A percentile compares a stretch with the other conserved stretches of the same genome.
These are phyloP conservation scores for Gaeumannomyces sp. DNA, from an alignment of 2,329 filamentous ascomycete species.

Conservation along the genomic window DNA sequence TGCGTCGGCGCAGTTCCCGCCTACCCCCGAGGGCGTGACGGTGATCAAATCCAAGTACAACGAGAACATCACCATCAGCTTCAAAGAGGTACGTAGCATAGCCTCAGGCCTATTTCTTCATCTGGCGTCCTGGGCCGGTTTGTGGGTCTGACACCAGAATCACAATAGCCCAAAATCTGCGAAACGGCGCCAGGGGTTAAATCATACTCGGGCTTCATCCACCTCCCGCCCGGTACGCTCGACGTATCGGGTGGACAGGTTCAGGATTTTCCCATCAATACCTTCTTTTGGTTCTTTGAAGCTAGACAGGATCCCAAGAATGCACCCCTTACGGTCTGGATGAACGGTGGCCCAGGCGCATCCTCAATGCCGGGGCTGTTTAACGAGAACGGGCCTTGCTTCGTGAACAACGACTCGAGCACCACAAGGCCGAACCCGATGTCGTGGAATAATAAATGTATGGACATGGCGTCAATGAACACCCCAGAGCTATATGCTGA, in stretches of 20 bases:
- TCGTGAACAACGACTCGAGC: constrained; percentile 40
- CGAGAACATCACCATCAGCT: constrained; percentile 33
- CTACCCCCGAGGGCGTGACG: constrained; percentile 28
- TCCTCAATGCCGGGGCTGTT: constrained; percentile 48
- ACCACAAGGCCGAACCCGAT: constrained; percentile 44
- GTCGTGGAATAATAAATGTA: constrained; percentile 49
- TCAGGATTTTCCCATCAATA: constrained; percentile 36
- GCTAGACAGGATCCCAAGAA: constrained; percentile 24
- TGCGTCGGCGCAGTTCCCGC: constrained; percentile 30
- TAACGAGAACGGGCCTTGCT: constrained; percentile 47
- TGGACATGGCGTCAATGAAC: background rate
- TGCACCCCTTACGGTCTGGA: constrained; percentile 45
- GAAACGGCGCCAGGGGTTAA: constrained; percentile 50
- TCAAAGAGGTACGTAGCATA: constrained; percentile 30
- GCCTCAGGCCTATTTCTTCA: background rate
- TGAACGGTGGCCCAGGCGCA: constrained; percentile 54
- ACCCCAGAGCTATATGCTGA: background rate
- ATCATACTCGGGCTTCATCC: constrained; percentile 53
- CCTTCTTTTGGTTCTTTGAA: constrained; percentile 39
- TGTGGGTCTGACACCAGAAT: background rate
- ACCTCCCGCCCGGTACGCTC: constrained; percentile 42
- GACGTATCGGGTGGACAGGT: constrained; percentile 14
- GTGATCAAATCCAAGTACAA: constrained; percentile 31
- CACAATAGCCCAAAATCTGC: constrained; percentile 40
- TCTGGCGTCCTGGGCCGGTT: background rate